Evolutionary conservation across 495 filamentous ascomycete species (phyloP).

Genomic region (Lasiosphaeria ovina): DNA sequence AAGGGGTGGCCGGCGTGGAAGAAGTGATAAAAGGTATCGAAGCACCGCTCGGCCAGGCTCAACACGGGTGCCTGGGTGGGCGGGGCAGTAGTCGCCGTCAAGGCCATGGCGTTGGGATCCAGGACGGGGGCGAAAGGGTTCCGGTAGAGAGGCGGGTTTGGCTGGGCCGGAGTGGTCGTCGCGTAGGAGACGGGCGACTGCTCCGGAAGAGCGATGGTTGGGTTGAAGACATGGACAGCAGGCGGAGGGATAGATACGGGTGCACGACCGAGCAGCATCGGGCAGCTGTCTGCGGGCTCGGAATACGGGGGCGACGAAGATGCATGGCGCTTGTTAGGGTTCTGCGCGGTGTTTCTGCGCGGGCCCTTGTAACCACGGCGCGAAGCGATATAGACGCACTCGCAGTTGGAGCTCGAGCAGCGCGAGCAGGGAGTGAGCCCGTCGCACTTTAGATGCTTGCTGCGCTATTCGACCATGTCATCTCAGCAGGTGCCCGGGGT

Average conservation of each 20-base stretch:
- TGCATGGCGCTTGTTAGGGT: slow-evolving; percentile 51
- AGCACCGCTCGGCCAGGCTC: slow-evolving; percentile 47
- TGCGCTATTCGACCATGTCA: slow-evolving; percentile 31
- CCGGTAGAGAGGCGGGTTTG: slow-evolving; percentile 37
- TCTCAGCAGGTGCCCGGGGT: slow-evolving; percentile 14
- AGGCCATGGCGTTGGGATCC: slow-evolving; percentile 29
- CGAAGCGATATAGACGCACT: slow-evolving; percentile 51
- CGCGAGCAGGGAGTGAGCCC: slow-evolving; percentile 46
- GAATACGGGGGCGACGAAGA: slow-evolving; percentile 44
- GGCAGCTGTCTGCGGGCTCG: slow-evolving; percentile 38
- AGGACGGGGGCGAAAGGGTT: slow-evolving; percentile 33
- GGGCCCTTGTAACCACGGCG: slow-evolving; percentile 53
- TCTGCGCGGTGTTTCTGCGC: slow-evolving; percentile 40
- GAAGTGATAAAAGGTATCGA: slow-evolving; percentile 58
- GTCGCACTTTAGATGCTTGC: slow-evolving; percentile 53
- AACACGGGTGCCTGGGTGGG: slow-evolving; percentile 28
- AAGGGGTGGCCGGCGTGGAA: slow-evolving; percentile 73
- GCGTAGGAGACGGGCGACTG: slow-evolving; percentile 39
- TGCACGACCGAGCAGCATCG: slow-evolving; percentile 44
- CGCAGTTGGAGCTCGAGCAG: slow-evolving; percentile 38
- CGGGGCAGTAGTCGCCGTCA: slow-evolving; percentile 22
- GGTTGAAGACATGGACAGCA: slow-evolving; percentile 34
- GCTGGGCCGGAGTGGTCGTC: slow-evolving; percentile 28
- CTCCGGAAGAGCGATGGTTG: slow-evolving; percentile 37
- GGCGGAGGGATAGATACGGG: slow-evolving; percentile 30